Conservation (phyloP, 2,329 filamentous ascomycete genomes). For the Pleochaeta shiraiana region DNA sequence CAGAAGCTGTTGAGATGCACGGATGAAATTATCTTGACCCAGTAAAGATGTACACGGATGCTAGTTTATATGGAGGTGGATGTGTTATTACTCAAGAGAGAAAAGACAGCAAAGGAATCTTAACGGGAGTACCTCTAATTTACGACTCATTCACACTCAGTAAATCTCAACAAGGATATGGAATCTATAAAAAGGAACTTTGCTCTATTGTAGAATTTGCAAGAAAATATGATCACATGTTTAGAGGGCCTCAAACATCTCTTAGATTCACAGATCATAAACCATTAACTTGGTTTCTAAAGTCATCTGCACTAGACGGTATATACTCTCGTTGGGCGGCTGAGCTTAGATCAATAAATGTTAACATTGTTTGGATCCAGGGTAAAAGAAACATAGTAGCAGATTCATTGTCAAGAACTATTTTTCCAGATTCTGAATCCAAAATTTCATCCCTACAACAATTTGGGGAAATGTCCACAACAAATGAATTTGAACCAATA, state of each 20-base stretch:
- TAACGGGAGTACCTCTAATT: neutral
- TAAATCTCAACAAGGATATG: neutral
- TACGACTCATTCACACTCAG: neutral
- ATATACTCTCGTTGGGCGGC: constrained; percentile 2
- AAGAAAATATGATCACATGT: constrained; percentile 4
- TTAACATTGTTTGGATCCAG: neutral
- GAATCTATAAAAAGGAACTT: constrained; percentile 3
- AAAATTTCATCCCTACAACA: neutral
- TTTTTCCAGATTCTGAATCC: neutral
- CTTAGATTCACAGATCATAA: constrained; percentile 1
- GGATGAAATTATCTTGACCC: neutral
- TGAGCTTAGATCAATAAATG: neutral
- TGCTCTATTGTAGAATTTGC: neutral
- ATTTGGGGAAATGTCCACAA: neutral
- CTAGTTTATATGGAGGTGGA: neutral
- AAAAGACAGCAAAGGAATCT: neutral
- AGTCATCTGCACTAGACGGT: constrained; percentile 1
- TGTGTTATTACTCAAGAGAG: neutral
- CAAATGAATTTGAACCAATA: neutral
- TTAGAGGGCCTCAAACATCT: neutral
- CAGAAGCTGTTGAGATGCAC: neutral
- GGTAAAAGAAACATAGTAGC: neutral
- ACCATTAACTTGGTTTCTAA: neutral
- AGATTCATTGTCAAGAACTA: neutral
- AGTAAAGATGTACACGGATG: neutral